Evolutionary conservation across 1,139 yeast genomes (phyloP).

Genomic region (Lodderomyces metapsilosis): DNA sequence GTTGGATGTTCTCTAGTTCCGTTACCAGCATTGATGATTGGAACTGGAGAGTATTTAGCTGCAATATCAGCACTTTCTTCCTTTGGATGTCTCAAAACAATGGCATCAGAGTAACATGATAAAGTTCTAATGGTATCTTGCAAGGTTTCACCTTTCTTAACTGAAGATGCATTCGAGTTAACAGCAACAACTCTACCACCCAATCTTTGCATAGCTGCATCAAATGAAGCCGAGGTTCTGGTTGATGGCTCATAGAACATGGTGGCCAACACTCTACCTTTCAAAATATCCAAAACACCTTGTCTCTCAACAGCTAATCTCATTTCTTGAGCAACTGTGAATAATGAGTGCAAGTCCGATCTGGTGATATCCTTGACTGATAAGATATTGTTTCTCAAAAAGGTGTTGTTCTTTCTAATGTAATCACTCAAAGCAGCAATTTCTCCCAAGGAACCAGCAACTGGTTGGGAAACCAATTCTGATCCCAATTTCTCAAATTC

Average conservation of each 20-base stretch:
- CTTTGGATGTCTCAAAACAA: constrained; percentile 94
- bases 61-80: constrained; percentile 92
- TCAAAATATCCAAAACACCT: constrained; percentile 87
- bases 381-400: constrained; percentile 81
- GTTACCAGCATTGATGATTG: constrained; percentile 96
- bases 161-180: constrained; percentile 81
- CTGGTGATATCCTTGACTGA: constrained; percentile 87
- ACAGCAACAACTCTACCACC: constrained; percentile 97
- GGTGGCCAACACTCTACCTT: constrained; percentile 89
- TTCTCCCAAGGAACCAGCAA: constrained; percentile 63
- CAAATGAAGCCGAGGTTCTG: constrained; percentile 92
- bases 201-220: constrained; percentile 99
- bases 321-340: constrained; percentile 98
- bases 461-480: constrained; percentile 72
- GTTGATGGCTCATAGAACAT: constrained; percentile 99
- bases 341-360: constrained; percentile 85
- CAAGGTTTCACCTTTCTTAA: constrained; percentile 95
- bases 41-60: constrained; percentile 94
- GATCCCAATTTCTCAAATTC: constrained; percentile 63
- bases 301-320: constrained; percentile 95
- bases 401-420: constrained; percentile 81
- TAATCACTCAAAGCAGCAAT: constrained; percentile 74
- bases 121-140: constrained; percentile 95
- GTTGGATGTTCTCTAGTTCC: constrained; percentile 98
- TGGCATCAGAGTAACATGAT: constrained; percentile 95